Evolutionary conservation across 2,329 filamentous ascomycete species (phyloP).

Genomic region (Paecilomyces sp.): DNA sequence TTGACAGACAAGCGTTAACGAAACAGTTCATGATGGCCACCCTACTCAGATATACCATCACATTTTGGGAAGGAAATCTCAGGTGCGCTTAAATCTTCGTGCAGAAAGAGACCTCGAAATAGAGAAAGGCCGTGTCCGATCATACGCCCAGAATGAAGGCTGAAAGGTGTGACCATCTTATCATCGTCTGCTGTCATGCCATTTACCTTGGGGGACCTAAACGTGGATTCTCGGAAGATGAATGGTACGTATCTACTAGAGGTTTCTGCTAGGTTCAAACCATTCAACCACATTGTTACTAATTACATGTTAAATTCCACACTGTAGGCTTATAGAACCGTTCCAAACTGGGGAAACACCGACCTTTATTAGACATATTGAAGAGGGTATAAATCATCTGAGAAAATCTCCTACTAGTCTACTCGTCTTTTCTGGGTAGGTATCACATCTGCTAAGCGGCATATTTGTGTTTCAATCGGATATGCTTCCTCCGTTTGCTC

Average conservation of each 20-base stretch:
- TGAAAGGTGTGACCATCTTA: conserved; percentile 45
- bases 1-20: too few species aligned
- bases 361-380: conserved; percentile 72
- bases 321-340: conserved; percentile 58
- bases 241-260: conserved; percentile 44
- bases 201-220: conserved; percentile 60
- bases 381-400: conserved; percentile 53
- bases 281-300: neutral
- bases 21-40: too few species aligned
- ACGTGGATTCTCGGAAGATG: conserved; percentile 47
- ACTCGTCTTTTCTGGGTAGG: conserved; percentile 58
- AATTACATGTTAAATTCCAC: neutral
- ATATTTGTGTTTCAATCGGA: neutral
- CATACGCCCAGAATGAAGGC: neutral
- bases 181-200: conserved; percentile 78
- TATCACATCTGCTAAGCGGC: neutral
- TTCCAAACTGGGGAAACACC: conserved; percentile 73
- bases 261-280: neutral
- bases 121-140: neutral
- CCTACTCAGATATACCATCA: too few species aligned
- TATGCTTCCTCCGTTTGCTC: neutral
- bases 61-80: too few species aligned
- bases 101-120: neutral
- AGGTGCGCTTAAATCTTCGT: too few species aligned
- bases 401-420: conserved; percentile 8